Conservation (phyloP, 441 rosid genomes). For the Adansonia gregorii region DNA sequence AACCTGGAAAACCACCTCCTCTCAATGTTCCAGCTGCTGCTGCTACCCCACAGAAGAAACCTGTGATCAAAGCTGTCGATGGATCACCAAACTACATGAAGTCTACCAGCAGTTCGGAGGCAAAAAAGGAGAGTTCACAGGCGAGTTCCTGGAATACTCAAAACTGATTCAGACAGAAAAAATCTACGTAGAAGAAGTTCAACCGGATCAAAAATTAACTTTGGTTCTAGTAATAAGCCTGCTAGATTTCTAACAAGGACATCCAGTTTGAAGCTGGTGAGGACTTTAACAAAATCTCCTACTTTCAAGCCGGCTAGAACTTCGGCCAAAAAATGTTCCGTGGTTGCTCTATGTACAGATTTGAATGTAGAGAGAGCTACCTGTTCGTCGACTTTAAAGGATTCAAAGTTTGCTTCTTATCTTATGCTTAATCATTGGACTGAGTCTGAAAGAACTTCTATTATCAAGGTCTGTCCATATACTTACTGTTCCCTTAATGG, state of each 20-base stretch:
- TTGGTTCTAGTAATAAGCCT: slow-evolving; percentile 43
- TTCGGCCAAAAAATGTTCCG: slow-evolving; percentile 46
- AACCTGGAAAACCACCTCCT: slow-evolving; percentile 54
- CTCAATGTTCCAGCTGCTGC: slow-evolving; percentile 13
- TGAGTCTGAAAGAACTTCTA: slow-evolving; percentile 73
- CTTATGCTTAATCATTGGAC: slow-evolving; percentile 67
- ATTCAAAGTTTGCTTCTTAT: slow-evolving; percentile 69
- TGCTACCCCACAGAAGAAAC: slow-evolving; percentile 42
- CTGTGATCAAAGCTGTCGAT: slow-evolving; percentile 37
- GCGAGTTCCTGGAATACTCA: slow-evolving; percentile 40
- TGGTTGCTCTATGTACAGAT: slow-evolving; percentile 52
- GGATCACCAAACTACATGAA: slow-evolving; percentile 86
- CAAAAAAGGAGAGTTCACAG: slow-evolving; percentile 64
- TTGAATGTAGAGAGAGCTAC: slow-evolving; percentile 61
- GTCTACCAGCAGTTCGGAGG: slow-evolving; percentile 80
- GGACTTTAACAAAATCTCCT: slow-evolving; percentile 64
- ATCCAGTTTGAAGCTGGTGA: slow-evolving; percentile 56
- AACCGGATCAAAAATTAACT: slow-evolving; percentile 32
- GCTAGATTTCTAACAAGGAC: slow-evolving; percentile 40
- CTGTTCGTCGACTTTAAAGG: slow-evolving; percentile 89
- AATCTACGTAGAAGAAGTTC: slow-evolving; percentile 37
- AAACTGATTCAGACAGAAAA: slow-evolving; percentile 39
- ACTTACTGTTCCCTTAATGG: slow-evolving; percentile 91
- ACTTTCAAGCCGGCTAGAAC: slow-evolving; percentile 62
- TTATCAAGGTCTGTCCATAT: slow-evolving; percentile 75